These are phyloP conservation scores for Fragaria nilgerrensis DNA, from an alignment of 306 rosid genomes.

Conservation along the genomic window DNA sequence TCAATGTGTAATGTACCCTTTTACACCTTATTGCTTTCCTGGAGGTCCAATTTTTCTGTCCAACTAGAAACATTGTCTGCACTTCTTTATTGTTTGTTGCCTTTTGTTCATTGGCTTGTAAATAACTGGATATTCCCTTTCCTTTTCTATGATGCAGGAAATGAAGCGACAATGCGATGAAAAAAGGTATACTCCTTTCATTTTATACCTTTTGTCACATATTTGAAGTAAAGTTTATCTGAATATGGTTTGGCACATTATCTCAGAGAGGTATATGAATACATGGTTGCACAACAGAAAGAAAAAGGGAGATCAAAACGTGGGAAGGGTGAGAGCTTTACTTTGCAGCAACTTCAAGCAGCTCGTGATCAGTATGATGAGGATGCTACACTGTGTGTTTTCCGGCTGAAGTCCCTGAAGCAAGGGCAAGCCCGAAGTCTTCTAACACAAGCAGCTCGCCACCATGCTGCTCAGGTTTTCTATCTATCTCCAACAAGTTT, in stretches of 20 bases:
- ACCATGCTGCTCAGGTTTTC: constrained; percentile 83
- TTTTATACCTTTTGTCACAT: constrained; percentile 11
- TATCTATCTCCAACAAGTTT: constrained; percentile 13
- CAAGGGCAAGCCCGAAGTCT: constrained; percentile 89
- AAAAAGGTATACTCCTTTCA: constrained; percentile 51
- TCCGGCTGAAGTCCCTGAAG: constrained; percentile 78
- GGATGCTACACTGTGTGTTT: constrained; percentile 71
- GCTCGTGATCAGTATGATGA: constrained; percentile 70
- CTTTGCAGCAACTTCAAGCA: constrained; percentile 58
- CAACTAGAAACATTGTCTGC: constrained; percentile 6
- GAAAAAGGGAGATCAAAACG: constrained; percentile 80
- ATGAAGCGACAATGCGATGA: constrained; percentile 94
- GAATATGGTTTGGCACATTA: constrained; percentile 37
- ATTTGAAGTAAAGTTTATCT: constrained; percentile 25
- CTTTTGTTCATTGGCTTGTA: constrained; percentile 3
- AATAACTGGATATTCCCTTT: constrained; percentile 26
- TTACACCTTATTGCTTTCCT: constrained; percentile 5
- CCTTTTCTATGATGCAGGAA: constrained; percentile 56
- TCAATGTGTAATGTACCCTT: background rate
- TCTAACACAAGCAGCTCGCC: constrained; percentile 92
- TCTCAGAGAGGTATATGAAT: constrained; percentile 73
- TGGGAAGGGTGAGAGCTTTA: constrained; percentile 59
- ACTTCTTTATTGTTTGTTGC: constrained; percentile 12
- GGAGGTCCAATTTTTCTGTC: constrained; percentile 9
- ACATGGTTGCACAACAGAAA: constrained; percentile 40